Evolutionary conservation across 2,329 filamentous ascomycete genomes (phyloP), one percentile per base, ranked within the genome.

Genomic region (Paraconiothyrium brasiliense): DNA sequence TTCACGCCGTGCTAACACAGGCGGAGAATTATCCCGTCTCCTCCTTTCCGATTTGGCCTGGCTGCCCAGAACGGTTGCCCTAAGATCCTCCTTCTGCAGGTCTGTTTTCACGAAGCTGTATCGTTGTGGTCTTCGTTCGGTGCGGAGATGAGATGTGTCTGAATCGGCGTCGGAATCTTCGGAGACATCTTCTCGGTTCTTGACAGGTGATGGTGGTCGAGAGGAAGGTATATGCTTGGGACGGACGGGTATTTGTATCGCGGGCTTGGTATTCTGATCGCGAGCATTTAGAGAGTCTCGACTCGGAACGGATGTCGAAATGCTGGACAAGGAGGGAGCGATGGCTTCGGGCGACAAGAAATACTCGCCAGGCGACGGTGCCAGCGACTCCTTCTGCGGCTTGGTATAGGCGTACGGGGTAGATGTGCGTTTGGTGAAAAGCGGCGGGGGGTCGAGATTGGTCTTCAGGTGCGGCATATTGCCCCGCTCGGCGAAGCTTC

Each of bases 311-410:
- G 75, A 64, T 57, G 68, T 65, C 61, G 75, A 60, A 67, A 71
- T 59, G 67, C 68, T 65, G 58, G 69, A 70, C 11, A 67, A 70
- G 20, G 75, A 73, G 6, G 82, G 80, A 32, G 81, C 81, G 44
- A 82, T 75, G 5, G 80, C 69, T 63, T 85, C 84, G 30, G 84
- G 84, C 8, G 85, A 84, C 20, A 84, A 75, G 54, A 81, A 79
- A 32, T 76, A 81, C 34, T 82, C 82, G 30, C 71, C 75, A 41
- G 78, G 77, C 44, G 78, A 77, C 1, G 72, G 71, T 5, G 74
- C 70, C 58, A 59, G 69, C 43, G 59, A 71, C 58, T 72, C 74
- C 35, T 70, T 76, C 39, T 77, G 71, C 5, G 77, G 69, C 54
- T 76, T 80, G 8, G 78, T 79, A 63, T 76, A 83, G 1, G 81